These are phyloP conservation scores for Boletus eberwhitei DNA, from an alignment of 768 basidiomycete species.

Conservation along the genomic window DNA sequence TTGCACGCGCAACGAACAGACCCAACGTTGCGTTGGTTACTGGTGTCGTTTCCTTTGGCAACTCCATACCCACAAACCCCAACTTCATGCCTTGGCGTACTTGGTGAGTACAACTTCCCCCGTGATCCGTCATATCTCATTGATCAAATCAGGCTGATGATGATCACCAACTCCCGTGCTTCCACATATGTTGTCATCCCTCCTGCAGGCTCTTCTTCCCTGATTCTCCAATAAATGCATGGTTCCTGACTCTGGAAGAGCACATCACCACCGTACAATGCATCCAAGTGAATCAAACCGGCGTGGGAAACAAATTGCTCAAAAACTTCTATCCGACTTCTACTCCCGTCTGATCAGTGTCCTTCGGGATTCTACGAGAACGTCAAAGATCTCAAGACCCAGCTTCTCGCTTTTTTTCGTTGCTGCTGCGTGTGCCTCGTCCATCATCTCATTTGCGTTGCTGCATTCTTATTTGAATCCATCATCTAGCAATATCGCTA, in stretches of 20 bases:
- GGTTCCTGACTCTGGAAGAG: slow-evolving; percentile 70
- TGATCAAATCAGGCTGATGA: slow-evolving; percentile 56
- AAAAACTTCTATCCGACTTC: slow-evolving; percentile 34
- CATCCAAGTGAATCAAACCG: slow-evolving; percentile 73
- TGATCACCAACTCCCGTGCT: slow-evolving; percentile 47
- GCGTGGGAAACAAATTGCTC: slow-evolving; percentile 68
- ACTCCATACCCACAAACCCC: slow-evolving; percentile 50
- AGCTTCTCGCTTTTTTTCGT: slow-evolving; percentile 67
- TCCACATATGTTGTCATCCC: slow-evolving; percentile 2
- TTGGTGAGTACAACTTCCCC: slow-evolving; percentile 44
- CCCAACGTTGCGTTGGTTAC: slow-evolving; percentile 42
- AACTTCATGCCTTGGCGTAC: slow-evolving; percentile 66
- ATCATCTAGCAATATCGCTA: slow-evolving; percentile 55
- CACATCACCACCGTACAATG: slow-evolving; percentile 66
- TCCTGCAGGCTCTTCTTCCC: slow-evolving; percentile 68
- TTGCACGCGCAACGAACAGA: slow-evolving; percentile 48
- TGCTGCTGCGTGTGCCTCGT: slow-evolving; percentile 47
- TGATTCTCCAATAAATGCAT: slow-evolving; percentile 70
- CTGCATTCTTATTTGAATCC: slow-evolving; percentile 10
- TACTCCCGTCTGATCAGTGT: slow-evolving; percentile 7
- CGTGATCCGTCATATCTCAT: slow-evolving; percentile 6
- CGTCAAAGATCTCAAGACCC: slow-evolving; percentile 67
- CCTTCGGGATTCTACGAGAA: slow-evolving; percentile 60
- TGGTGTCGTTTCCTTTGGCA: slow-evolving; percentile 66
- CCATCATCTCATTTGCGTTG: slow-evolving; percentile 17